These are phyloP conservation scores for Brassica balearica DNA, from an alignment of 441 rosid genomes.

Conservation along the genomic window DNA sequence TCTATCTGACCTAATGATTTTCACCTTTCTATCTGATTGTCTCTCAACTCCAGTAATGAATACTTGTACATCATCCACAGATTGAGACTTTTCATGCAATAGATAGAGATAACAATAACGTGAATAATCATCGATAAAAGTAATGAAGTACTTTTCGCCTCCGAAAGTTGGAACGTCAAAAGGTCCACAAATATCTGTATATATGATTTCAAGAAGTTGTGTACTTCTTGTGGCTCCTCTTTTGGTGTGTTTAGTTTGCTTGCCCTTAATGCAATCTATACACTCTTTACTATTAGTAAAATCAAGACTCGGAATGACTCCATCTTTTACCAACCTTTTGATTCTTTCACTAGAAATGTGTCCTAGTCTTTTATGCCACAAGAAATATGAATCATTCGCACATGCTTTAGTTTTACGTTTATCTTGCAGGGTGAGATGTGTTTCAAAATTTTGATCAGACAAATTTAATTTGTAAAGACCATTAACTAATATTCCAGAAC, in stretches of 20 bases:
- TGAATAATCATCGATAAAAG: background rate
- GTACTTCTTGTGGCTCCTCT: background rate
- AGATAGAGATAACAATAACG: background rate
- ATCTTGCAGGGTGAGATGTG: background rate
- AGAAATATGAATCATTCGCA: too few species aligned
- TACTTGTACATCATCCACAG: background rate
- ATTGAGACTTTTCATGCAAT: background rate
- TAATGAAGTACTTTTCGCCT: background rate
- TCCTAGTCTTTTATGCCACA: too few species aligned
- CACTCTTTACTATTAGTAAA: too few species aligned
- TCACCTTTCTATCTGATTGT: background rate
- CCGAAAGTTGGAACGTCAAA: background rate
- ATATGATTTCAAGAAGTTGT: background rate
- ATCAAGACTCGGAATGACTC: too few species aligned
- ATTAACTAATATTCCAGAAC: background rate
- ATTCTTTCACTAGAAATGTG: too few species aligned
- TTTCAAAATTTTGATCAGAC: background rate
- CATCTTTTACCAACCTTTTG: too few species aligned
- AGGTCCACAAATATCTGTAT: background rate
- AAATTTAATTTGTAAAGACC: background rate
- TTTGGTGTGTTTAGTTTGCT: background rate
- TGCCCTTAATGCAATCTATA: too few species aligned
- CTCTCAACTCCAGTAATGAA: background rate
- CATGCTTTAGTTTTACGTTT: too few species aligned
- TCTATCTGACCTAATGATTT: background rate